A percentile compares a stretch with the other conserved stretches of the same genome.
Evolutionary conservation across 164 flowering plant genomes (phyloP).

Genomic region (Aristolochia californica): DNA sequence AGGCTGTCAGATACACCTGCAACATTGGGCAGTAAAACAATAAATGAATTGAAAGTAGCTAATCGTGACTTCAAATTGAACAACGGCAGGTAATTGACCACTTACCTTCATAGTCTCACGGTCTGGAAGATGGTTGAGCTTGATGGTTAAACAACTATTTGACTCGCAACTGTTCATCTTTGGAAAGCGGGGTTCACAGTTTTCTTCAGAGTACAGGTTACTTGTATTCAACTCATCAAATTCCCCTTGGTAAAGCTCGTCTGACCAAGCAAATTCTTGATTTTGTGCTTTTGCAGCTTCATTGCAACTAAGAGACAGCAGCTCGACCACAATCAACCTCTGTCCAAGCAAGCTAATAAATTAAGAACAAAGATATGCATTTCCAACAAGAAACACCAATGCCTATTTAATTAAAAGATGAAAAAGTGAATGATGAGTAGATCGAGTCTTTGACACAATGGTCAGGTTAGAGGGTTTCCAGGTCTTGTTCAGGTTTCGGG

Average conservation of each 20-base stretch:
- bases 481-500: too few species aligned
- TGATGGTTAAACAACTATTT: background rate
- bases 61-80: too few species aligned
- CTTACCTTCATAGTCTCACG: constrained; percentile 1
- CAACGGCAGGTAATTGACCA: too few species aligned
- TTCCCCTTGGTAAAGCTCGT: constrained; percentile 1
- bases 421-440: background rate
- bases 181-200: background rate
- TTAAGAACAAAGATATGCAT: background rate
- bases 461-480: too few species aligned
- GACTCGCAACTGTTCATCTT: background rate
- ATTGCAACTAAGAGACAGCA: constrained; percentile 1
- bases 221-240: background rate
- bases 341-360: background rate
- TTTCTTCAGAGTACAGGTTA: background rate
- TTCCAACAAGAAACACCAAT: too few species aligned
- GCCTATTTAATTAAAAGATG: too few species aligned
- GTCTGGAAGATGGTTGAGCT: background rate
- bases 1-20: background rate
- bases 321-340: constrained; percentile 1
- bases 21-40: background rate
- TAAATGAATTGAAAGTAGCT: too few species aligned
- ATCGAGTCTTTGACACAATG: too few species aligned
- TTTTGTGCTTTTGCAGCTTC: background rate
- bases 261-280: background rate